Base-by-base conservation (phyloP, 129 eudicot species). In the Calendula officinalis region DNA sequence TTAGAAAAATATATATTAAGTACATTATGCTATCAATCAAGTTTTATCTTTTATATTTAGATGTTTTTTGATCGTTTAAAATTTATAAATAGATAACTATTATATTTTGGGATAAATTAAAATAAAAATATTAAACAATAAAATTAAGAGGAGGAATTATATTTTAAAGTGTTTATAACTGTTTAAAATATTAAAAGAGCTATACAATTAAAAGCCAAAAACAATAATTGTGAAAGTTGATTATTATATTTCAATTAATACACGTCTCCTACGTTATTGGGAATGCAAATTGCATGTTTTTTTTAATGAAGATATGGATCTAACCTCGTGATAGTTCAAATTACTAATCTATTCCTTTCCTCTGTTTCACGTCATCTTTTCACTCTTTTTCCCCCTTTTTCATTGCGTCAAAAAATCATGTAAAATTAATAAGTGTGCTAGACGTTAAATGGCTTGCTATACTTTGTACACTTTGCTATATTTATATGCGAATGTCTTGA, bases 351-450 rank as follows among this genome's bases (percentile, higher is more conserved):
- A 8, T 27, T 3, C 6, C 27, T 27, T 32, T 61, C 40, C 52
- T 11, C 51, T 11, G 22, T 22, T 62, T 62, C 54, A 62, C 67
- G 67, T 62, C 53, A 62, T 62, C 67, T 43, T 11, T 43, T 43
- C 67, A 41, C 52, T 61, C 6, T 13, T 15, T 50, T 60, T 35
- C 6, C 8, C 12, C 14, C 14, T 59, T 11, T 33, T 12, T 3
- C 33, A 8, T 53, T 53, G 35, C 9, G n/a, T 16, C 13, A 10
- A 53, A 53, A 4, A 22, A 0, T 1, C 5, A 27, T 8, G 5
- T 30, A 27, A 53, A 36, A 22, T 22, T 0, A 22, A 22, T 22
- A 22, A 22, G 30, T 22, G 30, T 22, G 1, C 30, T 22, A 22
- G n/a, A n/a, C n/a, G n/a, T n/a, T n/a, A n/a, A n/a, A 22, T 22